Conservation (phyloP, 805 yeast genomes). For the Starmerella ratchasimensis region DNA sequence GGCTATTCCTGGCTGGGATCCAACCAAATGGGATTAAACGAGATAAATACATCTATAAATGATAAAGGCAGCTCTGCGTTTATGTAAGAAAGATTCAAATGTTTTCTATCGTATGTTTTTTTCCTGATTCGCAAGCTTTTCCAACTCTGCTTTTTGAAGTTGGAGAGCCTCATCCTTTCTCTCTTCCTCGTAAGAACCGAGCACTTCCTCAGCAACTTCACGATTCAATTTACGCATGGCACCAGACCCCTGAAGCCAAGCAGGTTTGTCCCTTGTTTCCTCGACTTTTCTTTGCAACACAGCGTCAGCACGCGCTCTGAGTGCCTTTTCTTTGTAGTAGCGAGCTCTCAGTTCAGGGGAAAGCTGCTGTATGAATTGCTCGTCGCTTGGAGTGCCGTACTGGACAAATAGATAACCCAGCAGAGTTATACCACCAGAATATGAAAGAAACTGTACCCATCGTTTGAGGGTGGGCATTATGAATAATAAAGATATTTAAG, state of each 20-base stretch:
- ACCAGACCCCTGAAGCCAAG: slow-evolving; percentile 22
- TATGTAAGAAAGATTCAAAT: not conserved
- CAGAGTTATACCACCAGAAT: slow-evolving; percentile 49
- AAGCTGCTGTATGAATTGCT: slow-evolving; percentile 53
- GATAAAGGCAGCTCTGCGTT: not conserved
- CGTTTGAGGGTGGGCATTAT: slow-evolving; percentile 19
- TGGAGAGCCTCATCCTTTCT: slow-evolving; percentile 5
- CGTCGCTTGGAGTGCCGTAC: slow-evolving; percentile 75
- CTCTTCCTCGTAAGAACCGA: slow-evolving; percentile 15
- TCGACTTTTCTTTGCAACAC: slow-evolving; percentile 17
- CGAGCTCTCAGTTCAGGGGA: slow-evolving; percentile 75
- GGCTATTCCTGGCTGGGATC: slow-evolving; percentile 28
- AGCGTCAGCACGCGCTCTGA: slow-evolving; percentile 18
- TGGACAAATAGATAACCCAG: slow-evolving; percentile 59
- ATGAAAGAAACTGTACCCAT: slow-evolving; percentile 26
- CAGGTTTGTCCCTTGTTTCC: slow-evolving; percentile 21
- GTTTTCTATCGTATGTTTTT: not conserved
- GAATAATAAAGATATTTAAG: not conserved
- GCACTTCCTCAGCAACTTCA: slow-evolving; percentile 20
- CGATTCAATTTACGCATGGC: slow-evolving; percentile 22
- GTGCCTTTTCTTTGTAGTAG: slow-evolving; percentile 43
- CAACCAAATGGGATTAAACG: slow-evolving; percentile 21
- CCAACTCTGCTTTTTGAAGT: slow-evolving; percentile 6
- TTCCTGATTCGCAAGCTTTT: slow-evolving; percentile 9
- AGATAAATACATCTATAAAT: not conserved